phyloP scores from a whole-genome alignment of 2,329 filamentous ascomycete genomes.

The Trichoderma brevicompactum region DNA sequence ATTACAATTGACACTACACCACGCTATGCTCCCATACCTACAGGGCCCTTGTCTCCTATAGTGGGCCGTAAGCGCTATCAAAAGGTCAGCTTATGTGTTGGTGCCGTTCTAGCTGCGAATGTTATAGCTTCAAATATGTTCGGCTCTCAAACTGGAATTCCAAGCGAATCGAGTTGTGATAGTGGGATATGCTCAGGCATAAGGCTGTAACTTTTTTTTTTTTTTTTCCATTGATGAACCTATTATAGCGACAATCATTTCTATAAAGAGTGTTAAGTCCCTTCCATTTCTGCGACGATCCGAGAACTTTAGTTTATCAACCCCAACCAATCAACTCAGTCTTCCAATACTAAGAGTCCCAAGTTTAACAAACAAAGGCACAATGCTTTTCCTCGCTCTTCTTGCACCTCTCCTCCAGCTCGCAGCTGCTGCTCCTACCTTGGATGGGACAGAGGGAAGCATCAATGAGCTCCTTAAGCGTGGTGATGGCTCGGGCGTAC shows the following conservation, averaged over 20 bases:
- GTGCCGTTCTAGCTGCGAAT: background rate
- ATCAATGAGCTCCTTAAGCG: conserved; percentile 1
- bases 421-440: background rate
- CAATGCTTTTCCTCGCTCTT: conserved; percentile 8
- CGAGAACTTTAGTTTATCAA: background rate
- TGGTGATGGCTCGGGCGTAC: conserved; percentile 4
- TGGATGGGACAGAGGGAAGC: background rate
- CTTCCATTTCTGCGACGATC: background rate
- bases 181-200: background rate
- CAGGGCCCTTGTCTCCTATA: too few relatives aligned
- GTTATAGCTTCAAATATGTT: background rate
- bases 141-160: background rate
- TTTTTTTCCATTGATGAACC: background rate
- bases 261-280: conserved; percentile 16
- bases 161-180: background rate
- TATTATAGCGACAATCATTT: conserved; percentile 4
- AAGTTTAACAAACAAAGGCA: background rate
- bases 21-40: background rate
- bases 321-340: conserved; percentile 2
- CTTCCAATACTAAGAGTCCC: conserved; percentile 4
- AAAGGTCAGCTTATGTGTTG: conserved; percentile 1
- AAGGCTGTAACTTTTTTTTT: background rate
- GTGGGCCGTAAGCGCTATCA: conserved; percentile 12
- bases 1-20: background rate
- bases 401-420: conserved; percentile 3